Percentiles rank a stretch among this genome's conserved stretches.
Evolutionary conservation across 352 stramenopile species (phyloP).

Genomic region (Pythium dissimile): DNA sequence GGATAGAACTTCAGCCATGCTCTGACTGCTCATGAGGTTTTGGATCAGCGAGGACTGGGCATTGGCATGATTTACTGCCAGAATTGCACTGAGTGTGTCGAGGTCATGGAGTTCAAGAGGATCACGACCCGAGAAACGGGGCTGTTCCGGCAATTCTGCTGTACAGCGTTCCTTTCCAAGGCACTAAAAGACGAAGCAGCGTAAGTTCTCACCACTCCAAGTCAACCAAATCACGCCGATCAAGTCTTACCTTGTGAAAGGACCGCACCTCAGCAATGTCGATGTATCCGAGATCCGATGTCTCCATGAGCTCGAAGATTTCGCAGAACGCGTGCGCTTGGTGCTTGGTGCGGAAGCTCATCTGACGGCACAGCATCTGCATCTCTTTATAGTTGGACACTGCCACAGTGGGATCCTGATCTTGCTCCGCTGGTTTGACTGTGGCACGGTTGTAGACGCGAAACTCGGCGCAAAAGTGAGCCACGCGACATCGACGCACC

Average conservation of each 20-base stretch:
- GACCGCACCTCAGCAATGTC: slow-evolving; percentile 71
- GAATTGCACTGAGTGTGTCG: neutral
- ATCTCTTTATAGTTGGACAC: slow-evolving; percentile 16
- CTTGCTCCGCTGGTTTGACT: neutral
- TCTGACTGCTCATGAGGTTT: slow-evolving; percentile 42
- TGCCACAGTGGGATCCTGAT: neutral
- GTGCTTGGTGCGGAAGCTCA: slow-evolving; percentile 33
- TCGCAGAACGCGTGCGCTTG: slow-evolving; percentile 47
- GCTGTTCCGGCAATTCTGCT: no score
- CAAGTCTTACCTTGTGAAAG: slow-evolving; percentile 35
- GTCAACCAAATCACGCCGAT: no score
- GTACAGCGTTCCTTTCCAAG: no score
- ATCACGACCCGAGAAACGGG: neutral
- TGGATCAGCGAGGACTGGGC: slow-evolving; percentile 23
- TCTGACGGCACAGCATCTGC: slow-evolving; percentile 8
- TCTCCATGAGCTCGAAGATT: slow-evolving; percentile 71
- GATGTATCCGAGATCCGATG: slow-evolving; percentile 50
- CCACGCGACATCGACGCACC: slow-evolving; percentile 49
- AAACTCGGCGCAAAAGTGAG: slow-evolving; percentile 28
- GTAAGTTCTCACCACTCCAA: no score
- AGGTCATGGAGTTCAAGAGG: neutral
- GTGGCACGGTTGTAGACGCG: neutral
- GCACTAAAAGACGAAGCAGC: no score
- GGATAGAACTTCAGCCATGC: slow-evolving; percentile 34
- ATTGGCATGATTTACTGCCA: neutral